Evolutionary conservation across 805 yeast genomes (phyloP), one percentile per base, ranked within the genome.

Genomic region (Myxozyma sirexii): DNA sequence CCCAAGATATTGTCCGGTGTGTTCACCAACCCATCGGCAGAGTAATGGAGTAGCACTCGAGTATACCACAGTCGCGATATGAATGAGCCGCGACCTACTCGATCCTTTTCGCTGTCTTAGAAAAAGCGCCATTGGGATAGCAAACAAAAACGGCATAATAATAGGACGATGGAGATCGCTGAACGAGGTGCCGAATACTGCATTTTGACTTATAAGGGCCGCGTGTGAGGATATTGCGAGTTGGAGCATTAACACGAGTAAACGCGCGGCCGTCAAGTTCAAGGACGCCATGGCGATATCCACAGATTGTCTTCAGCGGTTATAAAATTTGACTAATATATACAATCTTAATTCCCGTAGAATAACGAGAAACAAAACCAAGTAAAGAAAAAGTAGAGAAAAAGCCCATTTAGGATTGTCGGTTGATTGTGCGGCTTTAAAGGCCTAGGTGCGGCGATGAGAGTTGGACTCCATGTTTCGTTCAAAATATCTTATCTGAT

Each of bases 161-260:
- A 52, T 2, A 3, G 60, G 58, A 13, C 64, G 50, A 19, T 60
- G 42, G 19, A 43, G 19, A 17, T 46, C 52, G 38, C 46, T 29
- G 21, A 24, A 45, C 24, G 58, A 24, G 17, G 44, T n/a, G n/a
- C 64, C 64, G 26, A 52, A 60, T 17, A 56, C 45, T 3, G 64
- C 57, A 27, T 31, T 24, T 33, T 56, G 49, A 27, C 54, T 12
- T n/a, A 52, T n/a, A 10, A 37, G 43, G 19, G 60, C 29, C 15
- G 43, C 26, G 27, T 46, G 45, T 21, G 57, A 33, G 5, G 42
- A 29, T 8, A 53, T 29, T 21, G 64, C 55, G 15, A 60, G 58
- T 17, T 56, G 57, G 21, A 53, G 55, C 29, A 60, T 8, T n/a
- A 52, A 33, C 5, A 47, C 38, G 26, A 60, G 42, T 24, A 60